phyloP scores from a whole-genome alignment of 345 rosid species.

The Toxicodendron radicans region DNA sequence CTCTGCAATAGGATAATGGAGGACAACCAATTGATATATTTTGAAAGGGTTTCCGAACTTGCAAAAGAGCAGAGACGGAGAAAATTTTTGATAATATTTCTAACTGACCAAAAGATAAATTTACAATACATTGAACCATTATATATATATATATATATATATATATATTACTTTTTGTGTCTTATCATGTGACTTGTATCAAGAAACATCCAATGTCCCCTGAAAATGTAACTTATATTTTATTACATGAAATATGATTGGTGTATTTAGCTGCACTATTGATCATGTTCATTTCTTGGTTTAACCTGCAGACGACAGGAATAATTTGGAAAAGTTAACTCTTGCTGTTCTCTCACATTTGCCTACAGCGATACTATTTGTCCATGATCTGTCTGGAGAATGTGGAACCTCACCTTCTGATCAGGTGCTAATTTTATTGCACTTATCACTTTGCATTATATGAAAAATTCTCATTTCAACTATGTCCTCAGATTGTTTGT shows the following conservation, averaged over 20 bases:
- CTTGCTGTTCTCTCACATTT: slow-evolving; percentile 91
- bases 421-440: slow-evolving; percentile 51
- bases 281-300: slow-evolving; percentile 1
- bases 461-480: neutral
- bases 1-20: neutral
- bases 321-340: slow-evolving; percentile 87
- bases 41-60: too few relatives aligned
- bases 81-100: too few relatives aligned
- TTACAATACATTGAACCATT: too few relatives aligned
- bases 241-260: too few relatives aligned
- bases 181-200: too few relatives aligned
- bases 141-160: too few relatives aligned
- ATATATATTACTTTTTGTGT: too few relatives aligned
- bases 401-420: slow-evolving; percentile 92
- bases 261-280: neutral
- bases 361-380: slow-evolving; percentile 89
- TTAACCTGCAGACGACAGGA: slow-evolving; percentile 67
- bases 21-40: too few relatives aligned
- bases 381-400: slow-evolving; percentile 94
- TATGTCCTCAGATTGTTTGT: neutral
- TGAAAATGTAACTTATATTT: too few relatives aligned
- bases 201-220: too few relatives aligned
- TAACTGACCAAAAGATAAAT: too few relatives aligned
- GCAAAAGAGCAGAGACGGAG: too few relatives aligned
- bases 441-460: neutral